Base-by-base conservation (phyloP, 768 basidiomycete genomes). In the Coprinopsis cinerea region DNA sequence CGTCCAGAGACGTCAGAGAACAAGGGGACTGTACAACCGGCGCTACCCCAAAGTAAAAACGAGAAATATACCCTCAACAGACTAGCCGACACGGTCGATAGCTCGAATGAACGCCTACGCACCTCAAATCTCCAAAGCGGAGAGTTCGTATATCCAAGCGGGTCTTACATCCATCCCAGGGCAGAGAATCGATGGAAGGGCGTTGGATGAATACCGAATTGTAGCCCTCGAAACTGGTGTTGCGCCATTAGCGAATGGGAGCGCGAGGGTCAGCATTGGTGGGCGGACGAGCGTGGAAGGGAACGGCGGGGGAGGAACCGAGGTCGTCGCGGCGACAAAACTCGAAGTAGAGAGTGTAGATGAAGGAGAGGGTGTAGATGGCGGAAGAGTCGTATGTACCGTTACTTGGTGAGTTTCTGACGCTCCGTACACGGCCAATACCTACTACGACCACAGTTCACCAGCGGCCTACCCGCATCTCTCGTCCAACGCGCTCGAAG, bases 231-330 rank as follows among this genome's bases (percentile, higher is more conserved):
- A 89, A 65, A 88, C 88, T 0, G 87, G 85, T 18, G 76, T 87
- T 1, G 81, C 82, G 14, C 87, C 89, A 4, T 75, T 90, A 4
- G 85, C 91, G 17, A 92, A 93, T 52, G 92, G 92, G 4, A 92
- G 89, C 54, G 88, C 88, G 4, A 76, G 78, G 20, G 68, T 92
- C 6, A 79, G 71, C 55, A 77, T 92, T n/a, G 91, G 89, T 1
- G 74, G 45, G 5, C 41, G 52, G 34, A 23, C 53, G n/a, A 47
- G 54, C 26, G 50, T n/a, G n/a, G n/a, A n/a, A n/a, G n/a, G n/a
- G n/a, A n/a, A 56, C 27, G 46, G 51, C 22, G 42, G 42, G 3
- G 81, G 79, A 1, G 83, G 85, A 0, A 92, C 92, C 0, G 88
- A 92, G 56, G 72, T 92, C 2, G 65, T 92, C 22, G 89, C 85